phyloP scores from a whole-genome alignment of 306 rosid species.

The Trichosanthes cucumerina region DNA sequence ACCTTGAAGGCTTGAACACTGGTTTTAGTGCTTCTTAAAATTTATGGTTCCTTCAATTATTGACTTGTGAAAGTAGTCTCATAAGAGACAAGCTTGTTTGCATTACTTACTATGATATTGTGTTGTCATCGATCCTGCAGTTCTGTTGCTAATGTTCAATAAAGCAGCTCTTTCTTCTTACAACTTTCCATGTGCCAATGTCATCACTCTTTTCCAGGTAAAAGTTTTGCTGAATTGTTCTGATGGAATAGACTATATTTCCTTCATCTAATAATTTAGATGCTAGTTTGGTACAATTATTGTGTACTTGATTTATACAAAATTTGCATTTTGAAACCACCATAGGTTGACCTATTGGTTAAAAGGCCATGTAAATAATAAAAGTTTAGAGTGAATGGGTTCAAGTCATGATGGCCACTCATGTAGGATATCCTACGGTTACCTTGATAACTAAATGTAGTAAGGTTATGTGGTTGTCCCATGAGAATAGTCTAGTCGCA shows the following conservation, averaged over 20 bases:
- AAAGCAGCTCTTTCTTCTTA: slow-evolving; percentile 94
- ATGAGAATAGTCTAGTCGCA: not conserved
- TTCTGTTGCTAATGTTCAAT: slow-evolving; percentile 83
- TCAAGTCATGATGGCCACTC: not conserved
- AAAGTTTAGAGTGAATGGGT: not conserved
- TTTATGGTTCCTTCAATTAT: not conserved
- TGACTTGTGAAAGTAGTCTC: not conserved
- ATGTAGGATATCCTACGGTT: not conserved
- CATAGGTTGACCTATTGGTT: no score
- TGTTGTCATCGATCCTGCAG: slow-evolving; percentile 25
- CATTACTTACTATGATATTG: not conserved
- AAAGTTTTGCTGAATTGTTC: not conserved
- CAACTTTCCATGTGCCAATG: slow-evolving; percentile 68
- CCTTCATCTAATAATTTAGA: not conserved
- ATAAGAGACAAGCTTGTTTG: not conserved
- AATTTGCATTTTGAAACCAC: not conserved
- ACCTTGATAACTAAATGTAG: no score
- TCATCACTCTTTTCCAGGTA: slow-evolving; percentile 94
- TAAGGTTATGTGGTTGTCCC: no score
- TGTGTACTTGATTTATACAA: not conserved
- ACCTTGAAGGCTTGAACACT: not conserved
- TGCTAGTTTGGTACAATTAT: not conserved
- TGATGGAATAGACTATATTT: not conserved
- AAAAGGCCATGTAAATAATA: no score
- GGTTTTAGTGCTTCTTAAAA: not conserved